These are phyloP conservation scores for Rhodotorula sp. DNA, from an alignment of 1,284 basidiomycete species.

Conservation along the genomic window DNA sequence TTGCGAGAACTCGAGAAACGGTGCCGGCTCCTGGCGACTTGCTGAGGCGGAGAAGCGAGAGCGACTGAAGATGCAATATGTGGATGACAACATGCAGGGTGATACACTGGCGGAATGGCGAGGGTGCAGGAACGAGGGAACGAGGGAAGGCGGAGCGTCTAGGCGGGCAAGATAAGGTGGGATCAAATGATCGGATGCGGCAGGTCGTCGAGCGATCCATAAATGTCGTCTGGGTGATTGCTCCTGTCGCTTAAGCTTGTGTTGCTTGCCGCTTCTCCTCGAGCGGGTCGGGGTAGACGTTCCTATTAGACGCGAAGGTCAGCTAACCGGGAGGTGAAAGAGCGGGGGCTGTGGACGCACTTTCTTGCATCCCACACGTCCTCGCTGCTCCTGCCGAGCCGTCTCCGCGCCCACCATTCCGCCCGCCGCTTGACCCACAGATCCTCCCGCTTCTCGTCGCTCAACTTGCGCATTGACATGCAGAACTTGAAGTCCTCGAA, in stretches of 20 bases:
- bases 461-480: constrained; percentile 74
- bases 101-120: too few relatives aligned
- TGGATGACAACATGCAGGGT: too few relatives aligned
- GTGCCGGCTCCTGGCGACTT: too few relatives aligned
- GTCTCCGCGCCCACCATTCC: constrained; percentile 82
- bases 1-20: too few relatives aligned
- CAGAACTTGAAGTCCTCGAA: constrained; percentile 95
- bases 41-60: too few relatives aligned
- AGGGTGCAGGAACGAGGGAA: too few relatives aligned
- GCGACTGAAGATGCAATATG: too few relatives aligned
- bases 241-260: not conserved
- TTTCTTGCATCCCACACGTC: constrained; percentile 86
- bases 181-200: not conserved
- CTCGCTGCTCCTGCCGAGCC: constrained; percentile 76
- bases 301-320: not conserved
- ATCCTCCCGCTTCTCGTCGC: constrained; percentile 71
- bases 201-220: not conserved
- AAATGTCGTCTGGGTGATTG: not conserved
- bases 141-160: not conserved
- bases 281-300: constrained; percentile 26
- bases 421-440: constrained; percentile 82
- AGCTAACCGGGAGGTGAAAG: not conserved
- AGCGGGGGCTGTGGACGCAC: constrained; percentile 54
- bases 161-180: not conserved
- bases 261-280: constrained; percentile 3